Conservation (phyloP, 2,329 filamentous ascomycete genomes). For the Botrytis paeoniae region DNA sequence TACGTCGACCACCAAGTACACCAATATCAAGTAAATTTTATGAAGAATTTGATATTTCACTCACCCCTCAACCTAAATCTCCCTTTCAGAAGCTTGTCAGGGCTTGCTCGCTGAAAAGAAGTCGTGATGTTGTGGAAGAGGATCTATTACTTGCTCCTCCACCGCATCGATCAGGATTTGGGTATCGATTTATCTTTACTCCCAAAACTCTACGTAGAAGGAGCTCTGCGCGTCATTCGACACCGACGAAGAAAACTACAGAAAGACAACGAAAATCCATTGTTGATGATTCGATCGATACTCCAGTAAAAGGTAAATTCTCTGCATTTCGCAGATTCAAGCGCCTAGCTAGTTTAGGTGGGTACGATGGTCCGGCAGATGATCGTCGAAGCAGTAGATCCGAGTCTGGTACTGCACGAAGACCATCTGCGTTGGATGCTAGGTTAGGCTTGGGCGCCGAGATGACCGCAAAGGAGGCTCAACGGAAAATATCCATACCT, state of each 20-base stretch:
- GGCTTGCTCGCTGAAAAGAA: conserved; percentile 12
- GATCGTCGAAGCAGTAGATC: neutral
- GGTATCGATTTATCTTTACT: conserved; percentile 21
- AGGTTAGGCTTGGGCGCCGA: conserved; percentile 3
- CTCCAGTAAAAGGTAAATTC: conserved; percentile 14
- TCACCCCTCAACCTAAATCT: conserved; percentile 7
- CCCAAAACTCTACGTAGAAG: neutral
- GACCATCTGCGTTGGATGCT: neutral
- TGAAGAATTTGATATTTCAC: conserved; percentile 34
- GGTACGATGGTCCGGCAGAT: conserved; percentile 17
- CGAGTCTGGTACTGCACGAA: neutral
- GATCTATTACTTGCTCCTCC: conserved; percentile 5
- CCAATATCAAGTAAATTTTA: conserved; percentile 35
- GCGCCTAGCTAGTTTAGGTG: conserved; percentile 13
- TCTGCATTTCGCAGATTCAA: conserved; percentile 15
- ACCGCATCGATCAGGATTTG: conserved; percentile 19
- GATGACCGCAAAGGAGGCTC: neutral
- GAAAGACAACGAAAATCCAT: neutral
- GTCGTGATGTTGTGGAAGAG: conserved; percentile 4
- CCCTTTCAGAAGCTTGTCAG: conserved; percentile 19
- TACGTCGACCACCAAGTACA: conserved; percentile 25
- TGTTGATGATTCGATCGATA: conserved; percentile 1
- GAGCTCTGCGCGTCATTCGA: neutral
- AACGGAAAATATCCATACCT: conserved; percentile 8
- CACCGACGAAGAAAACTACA: neutral